Evolutionary conservation across 2,329 filamentous ascomycete species (phyloP), one percentile per base, ranked within the genome.

Genomic region (Phyllosticta citrichinensis): DNA sequence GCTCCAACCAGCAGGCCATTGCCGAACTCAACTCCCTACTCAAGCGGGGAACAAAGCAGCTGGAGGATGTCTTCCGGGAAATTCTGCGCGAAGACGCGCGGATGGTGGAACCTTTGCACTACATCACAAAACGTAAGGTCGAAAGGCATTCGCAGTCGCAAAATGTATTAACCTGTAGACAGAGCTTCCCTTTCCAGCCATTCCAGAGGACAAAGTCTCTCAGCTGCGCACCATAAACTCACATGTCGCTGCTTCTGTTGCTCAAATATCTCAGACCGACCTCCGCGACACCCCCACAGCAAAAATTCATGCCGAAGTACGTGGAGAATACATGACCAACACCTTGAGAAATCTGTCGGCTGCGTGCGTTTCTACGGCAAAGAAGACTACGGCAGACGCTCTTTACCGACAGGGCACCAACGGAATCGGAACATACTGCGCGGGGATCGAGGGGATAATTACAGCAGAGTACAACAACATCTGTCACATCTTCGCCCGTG

Each of bases 401-500:
- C 83, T 95, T 10, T 99, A 99, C 73, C 86, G 87, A 62, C 83
- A 89, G 62, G 93, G 92, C 14, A 94, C 89, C 22, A 97, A 94
- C 73, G 93, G 91, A 4, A 95, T 99, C 62, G 87, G 88, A 2
- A 91, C 88, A 40, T 99, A 99, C 71, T 88, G 91, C 0, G 86
- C 87, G 68, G 89, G 88, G 0, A 85, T 99, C 75, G 91, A 97
- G 71, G 89, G 87, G 6, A 86, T 97, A 64, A 93, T 96, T 65
- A 75, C 88, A 25, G 86, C 92, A 11, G 94, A 99, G 74, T 91
- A 96, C 73, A 89, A 96, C 62, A 96, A 91, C 68, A 89, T 97
- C 55, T 89, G 87, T 69, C 87, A 85, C 64, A 85, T 99, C 62
- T 99, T 97, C 71, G 82, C 86, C 25, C 83, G 89, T 9, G 89